A percentile compares a stretch with the other conserved stretches of the same genome.
Conservation (phyloP, 2,329 filamentous ascomycete genomes). For the Tolypocladium ovalisporum region DNA sequence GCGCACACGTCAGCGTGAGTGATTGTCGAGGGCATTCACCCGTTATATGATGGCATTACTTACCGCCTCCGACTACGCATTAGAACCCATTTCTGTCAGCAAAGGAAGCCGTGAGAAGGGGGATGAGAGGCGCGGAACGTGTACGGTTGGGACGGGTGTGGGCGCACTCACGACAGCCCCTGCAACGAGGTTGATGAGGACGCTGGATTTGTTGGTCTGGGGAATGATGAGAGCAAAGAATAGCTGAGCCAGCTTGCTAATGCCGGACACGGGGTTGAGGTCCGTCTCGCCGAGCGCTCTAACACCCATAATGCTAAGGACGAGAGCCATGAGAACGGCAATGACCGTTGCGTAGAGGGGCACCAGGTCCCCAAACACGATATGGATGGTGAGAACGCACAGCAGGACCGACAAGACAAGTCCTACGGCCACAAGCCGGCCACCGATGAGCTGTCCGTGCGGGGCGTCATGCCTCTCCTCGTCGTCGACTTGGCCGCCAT, state of each 20-base stretch:
- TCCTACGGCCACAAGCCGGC: conserved; percentile 59
- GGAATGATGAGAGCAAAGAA: conserved; percentile 90
- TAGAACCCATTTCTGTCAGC: background rate
- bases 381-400: conserved; percentile 70
- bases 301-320: conserved; percentile 66
- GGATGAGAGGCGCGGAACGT: background rate
- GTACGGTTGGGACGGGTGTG: background rate
- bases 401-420: conserved; percentile 66
- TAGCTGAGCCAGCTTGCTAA: conserved; percentile 91
- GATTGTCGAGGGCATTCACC: no score
- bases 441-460: conserved; percentile 67
- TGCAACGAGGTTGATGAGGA: conserved; percentile 92
- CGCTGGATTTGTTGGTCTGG: conserved; percentile 64
- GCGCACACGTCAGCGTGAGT: background rate
- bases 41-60: conserved; percentile 3
- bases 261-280: conserved; percentile 90
- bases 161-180: conserved; percentile 55
- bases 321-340: conserved; percentile 74
- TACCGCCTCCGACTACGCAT: conserved; percentile 27
- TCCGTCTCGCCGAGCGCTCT: conserved; percentile 71
- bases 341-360: conserved; percentile 65
- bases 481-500: conserved; percentile 4
- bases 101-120: background rate
- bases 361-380: conserved; percentile 75
- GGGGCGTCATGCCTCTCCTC: conserved; percentile 67